Evolutionary conservation across 306 rosid genomes (phyloP).

Genomic region (Arachis hypogaea): DNA sequence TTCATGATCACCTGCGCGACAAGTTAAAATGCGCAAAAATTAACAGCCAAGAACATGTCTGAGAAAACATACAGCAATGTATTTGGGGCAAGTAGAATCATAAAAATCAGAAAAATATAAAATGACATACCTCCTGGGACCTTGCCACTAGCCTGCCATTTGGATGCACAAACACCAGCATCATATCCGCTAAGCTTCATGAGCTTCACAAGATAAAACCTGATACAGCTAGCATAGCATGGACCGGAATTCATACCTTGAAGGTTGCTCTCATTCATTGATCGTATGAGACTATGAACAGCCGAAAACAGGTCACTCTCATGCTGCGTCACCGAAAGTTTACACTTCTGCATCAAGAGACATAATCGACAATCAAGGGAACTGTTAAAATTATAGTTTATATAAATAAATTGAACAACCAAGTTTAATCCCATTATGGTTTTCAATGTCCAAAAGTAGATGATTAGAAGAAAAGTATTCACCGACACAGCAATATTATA

Average conservation of each 20-base stretch:
- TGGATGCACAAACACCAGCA: conserved; percentile 82
- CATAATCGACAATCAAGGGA: conserved; percentile 30
- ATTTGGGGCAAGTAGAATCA: conserved; percentile 5
- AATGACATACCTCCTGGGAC: conserved; percentile 88
- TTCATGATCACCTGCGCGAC: conserved; percentile 82
- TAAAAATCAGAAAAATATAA: conserved; percentile 16
- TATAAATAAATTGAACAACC: background rate
- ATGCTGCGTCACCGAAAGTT: conserved; percentile 61
- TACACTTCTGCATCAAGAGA: conserved; percentile 58
- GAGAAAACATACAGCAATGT: conserved; percentile 11
- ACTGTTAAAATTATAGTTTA: background rate
- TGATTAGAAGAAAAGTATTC: background rate
- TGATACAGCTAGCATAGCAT: conserved; percentile 84
- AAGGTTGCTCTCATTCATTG: conserved; percentile 67
- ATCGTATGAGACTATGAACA: conserved; percentile 71
- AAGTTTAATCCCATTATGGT: background rate
- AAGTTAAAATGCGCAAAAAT: conserved; percentile 32
- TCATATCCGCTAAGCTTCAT: conserved; percentile 81
- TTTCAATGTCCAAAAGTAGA: background rate
- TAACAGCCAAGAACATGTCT: conserved; percentile 6
- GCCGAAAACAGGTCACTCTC: conserved; percentile 72
- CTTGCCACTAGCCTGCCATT: conserved; percentile 90
- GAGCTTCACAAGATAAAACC: conserved; percentile 80
- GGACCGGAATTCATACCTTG: conserved; percentile 59
- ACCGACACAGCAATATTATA: conserved; percentile 5